These are phyloP conservation scores for Blastocystis hominis DNA, from an alignment of 352 stramenopile genomes.

Conservation along the genomic window DNA sequence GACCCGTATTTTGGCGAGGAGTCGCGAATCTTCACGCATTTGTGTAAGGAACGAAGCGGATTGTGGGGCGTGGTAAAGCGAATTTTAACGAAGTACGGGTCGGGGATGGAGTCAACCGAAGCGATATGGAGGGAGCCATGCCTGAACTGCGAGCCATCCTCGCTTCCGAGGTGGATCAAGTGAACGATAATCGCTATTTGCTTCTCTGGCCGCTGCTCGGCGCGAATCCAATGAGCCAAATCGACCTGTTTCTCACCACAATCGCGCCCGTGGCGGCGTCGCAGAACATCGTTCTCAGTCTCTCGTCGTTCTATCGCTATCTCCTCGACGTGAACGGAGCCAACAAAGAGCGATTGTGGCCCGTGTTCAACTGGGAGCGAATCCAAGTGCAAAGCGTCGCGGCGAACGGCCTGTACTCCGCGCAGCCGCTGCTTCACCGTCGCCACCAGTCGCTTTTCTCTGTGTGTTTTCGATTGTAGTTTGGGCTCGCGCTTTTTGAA, in stretches of 20 bases:
- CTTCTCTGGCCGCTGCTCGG: not conserved
- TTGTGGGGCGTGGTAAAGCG: not conserved
- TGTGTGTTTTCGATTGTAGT: not conserved
- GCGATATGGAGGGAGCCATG: not conserved
- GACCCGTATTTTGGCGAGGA: not conserved
- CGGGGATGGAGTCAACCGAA: not conserved
- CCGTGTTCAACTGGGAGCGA: not conserved
- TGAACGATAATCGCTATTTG: not conserved
- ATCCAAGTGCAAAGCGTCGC: not conserved
- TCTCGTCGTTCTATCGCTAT: not conserved
- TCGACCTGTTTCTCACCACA: not conserved
- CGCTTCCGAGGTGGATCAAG: not conserved
- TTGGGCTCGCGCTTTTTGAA: not conserved
- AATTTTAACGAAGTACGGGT: not conserved
- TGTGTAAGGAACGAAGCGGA: not conserved
- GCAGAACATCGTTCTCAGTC: not conserved
- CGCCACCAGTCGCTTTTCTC: not conserved
- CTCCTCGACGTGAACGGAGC: not conserved
- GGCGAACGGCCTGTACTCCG: not conserved
- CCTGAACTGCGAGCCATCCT: not conserved
- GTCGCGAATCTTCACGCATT: conserved; percentile 17
- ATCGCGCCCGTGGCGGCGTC: not conserved
- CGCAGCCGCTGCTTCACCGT: not conserved
- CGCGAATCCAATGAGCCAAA: not conserved
- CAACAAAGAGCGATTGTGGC: not conserved